Evolutionary conservation across 306 rosid species (phyloP).

Genomic region (Dalbergia oliveri): DNA sequence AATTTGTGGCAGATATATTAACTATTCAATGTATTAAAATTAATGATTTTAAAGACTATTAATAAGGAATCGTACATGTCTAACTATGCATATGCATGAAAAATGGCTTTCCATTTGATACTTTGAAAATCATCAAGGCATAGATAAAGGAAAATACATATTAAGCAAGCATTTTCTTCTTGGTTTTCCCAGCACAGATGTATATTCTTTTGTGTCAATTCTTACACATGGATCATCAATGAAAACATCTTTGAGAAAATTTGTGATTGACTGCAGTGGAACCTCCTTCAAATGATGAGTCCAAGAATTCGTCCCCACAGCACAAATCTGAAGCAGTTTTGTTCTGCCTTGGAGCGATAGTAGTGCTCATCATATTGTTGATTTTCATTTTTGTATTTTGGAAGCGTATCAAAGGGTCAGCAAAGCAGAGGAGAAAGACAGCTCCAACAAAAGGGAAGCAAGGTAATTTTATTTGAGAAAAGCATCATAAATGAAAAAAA

Average conservation of each 20-base stretch:
- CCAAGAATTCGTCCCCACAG: not conserved
- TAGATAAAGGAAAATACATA: too few species aligned
- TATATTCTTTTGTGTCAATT: not conserved
- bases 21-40: too few species aligned
- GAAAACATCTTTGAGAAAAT: not conserved
- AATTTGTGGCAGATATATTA: too few species aligned
- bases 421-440: slow-evolving; percentile 1
- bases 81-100: too few species aligned
- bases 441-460: slow-evolving; percentile 35
- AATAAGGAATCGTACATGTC: too few species aligned
- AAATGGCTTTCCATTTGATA: too few species aligned
- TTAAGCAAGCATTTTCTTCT: not conserved
- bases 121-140: too few species aligned
- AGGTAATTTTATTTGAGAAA: slow-evolving; percentile 37
- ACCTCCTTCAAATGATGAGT: slow-evolving; percentile 35
- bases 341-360: slow-evolving; percentile 71
- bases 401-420: slow-evolving; percentile 50
- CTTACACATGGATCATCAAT: not conserved
- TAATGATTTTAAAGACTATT: too few species aligned
- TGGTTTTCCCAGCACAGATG: not conserved
- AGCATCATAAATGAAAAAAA: not conserved
- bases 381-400: slow-evolving; percentile 54
- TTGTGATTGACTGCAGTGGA: slow-evolving; percentile 31
- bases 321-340: slow-evolving; percentile 34
- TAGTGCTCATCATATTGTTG: slow-evolving; percentile 54